These are phyloP conservation scores for Talaromyces adpressus DNA, from an alignment of 495 filamentous ascomycete species.

Conservation along the genomic window DNA sequence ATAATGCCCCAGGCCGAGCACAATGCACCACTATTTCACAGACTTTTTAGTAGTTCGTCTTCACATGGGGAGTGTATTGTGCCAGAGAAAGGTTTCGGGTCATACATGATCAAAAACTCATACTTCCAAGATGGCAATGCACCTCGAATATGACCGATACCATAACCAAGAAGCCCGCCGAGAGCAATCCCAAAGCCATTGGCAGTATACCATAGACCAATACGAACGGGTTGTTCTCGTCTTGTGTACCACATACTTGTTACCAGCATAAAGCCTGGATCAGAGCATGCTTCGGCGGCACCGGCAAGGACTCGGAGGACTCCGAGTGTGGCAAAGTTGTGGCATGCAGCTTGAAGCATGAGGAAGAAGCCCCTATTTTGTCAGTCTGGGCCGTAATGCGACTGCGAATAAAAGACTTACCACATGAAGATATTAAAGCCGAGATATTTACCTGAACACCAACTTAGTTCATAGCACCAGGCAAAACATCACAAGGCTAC, in stretches of 20 bases:
- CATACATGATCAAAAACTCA: constrained; percentile 41
- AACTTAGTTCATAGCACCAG: neutral
- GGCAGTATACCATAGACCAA: constrained; percentile 54
- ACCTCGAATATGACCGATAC: constrained; percentile 47
- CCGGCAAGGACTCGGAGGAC: constrained; percentile 49
- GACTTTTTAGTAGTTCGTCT: neutral
- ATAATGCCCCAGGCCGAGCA: constrained; percentile 51
- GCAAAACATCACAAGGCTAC: neutral
- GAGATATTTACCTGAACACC: constrained; percentile 41
- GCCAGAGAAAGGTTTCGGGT: neutral
- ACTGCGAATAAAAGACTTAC: constrained; percentile 1
- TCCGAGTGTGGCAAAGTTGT: constrained; percentile 46
- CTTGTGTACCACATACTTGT: constrained; percentile 47
- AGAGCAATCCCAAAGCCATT: constrained; percentile 53
- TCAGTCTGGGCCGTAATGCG: neutral
- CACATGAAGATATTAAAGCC: constrained; percentile 55
- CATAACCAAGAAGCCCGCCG: constrained; percentile 53
- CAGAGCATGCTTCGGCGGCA: constrained; percentile 48
- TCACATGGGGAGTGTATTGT: neutral
- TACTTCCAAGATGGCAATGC: constrained; percentile 50
- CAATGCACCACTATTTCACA: constrained; percentile 33
- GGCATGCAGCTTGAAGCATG: constrained; percentile 48
- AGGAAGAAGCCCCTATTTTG: constrained; percentile 36
- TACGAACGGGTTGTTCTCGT: constrained; percentile 50
- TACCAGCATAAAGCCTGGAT: constrained; percentile 30